Conservation (phyloP, 129 eudicot species). For the Erigeron canadensis region DNA sequence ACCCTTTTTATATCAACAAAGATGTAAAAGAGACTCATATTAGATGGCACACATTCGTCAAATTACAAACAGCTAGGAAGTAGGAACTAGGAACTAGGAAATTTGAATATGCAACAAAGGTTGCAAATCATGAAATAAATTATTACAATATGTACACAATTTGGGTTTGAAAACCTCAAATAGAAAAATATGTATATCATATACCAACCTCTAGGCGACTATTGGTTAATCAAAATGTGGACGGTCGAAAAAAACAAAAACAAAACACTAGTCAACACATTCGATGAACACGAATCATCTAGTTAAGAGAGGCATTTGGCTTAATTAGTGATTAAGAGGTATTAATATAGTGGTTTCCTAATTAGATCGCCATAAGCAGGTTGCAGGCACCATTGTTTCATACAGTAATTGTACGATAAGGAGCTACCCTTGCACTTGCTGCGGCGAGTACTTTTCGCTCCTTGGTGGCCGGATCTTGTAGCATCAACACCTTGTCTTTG, state of each 20-base stretch:
- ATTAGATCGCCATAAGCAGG: background rate
- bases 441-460: conserved; percentile 64
- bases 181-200: too few species aligned
- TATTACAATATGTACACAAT: conserved; percentile 8
- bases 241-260: background rate
- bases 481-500: conserved; percentile 71
- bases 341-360: conserved; percentile 6
- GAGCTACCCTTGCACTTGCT: conserved; percentile 37
- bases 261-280: conserved; percentile 10
- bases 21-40: background rate
- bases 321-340: conserved; percentile 19
- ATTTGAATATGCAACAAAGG: background rate
- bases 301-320: conserved; percentile 19
- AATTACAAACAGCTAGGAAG: background rate
- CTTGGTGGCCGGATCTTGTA: conserved; percentile 80
- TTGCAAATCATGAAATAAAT: conserved; percentile 13
- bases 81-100: background rate
- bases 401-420: conserved; percentile 55
- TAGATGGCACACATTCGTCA: background rate
- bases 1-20: too few species aligned
- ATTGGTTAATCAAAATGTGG: conserved; percentile 2
- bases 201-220: conserved; percentile 8
- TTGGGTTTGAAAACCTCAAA: conserved; percentile 9
- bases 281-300: background rate
- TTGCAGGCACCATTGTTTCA: conserved; percentile 29